Conservation (phyloP, 306 rosid species). For the Fragaria iinumae region DNA sequence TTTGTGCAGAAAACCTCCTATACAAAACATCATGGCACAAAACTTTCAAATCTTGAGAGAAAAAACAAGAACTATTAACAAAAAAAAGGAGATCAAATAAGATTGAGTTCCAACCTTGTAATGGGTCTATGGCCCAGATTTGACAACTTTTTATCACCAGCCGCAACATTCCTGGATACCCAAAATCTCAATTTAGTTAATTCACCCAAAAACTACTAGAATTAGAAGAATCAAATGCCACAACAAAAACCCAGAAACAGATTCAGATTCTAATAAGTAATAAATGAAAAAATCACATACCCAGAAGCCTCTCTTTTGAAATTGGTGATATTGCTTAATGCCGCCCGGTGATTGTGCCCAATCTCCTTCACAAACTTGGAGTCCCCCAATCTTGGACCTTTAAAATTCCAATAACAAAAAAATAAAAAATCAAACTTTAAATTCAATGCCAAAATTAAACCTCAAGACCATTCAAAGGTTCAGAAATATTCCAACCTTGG, state of each 20-base stretch:
- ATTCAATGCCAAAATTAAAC: not conserved
- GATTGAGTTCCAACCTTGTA: slow-evolving; percentile 14
- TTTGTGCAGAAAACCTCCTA: slow-evolving; percentile 59
- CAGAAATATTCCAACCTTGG: slow-evolving; percentile 28
- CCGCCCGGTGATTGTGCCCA: slow-evolving; percentile 39
- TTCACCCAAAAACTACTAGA: not conserved
- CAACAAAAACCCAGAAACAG: slow-evolving; percentile 10
- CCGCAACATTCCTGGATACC: slow-evolving; percentile 1
- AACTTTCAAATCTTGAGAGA: not conserved
- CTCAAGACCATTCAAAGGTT: not conserved
- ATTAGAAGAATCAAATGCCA: not conserved
- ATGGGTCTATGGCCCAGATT: slow-evolving; percentile 24
- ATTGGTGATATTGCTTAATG: slow-evolving; percentile 35
- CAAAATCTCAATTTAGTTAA: not conserved
- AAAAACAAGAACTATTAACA: not conserved
- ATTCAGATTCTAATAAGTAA: not conserved
- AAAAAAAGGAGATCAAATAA: not conserved
- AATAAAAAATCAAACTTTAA: not conserved
- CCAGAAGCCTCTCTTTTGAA: slow-evolving; percentile 30
- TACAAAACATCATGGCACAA: slow-evolving; percentile 21
- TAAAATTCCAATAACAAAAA: slow-evolving; percentile 9
- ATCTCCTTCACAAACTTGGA: slow-evolving; percentile 35
- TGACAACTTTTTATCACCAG: not conserved
- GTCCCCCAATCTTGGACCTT: slow-evolving; percentile 39
- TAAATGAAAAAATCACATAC: slow-evolving; percentile 6